Percentiles rank a stretch among this genome's conserved stretches.
phyloP scores from a whole-genome alignment of 352 stramenopile species.

The Phytophthora tentaculata region DNA sequence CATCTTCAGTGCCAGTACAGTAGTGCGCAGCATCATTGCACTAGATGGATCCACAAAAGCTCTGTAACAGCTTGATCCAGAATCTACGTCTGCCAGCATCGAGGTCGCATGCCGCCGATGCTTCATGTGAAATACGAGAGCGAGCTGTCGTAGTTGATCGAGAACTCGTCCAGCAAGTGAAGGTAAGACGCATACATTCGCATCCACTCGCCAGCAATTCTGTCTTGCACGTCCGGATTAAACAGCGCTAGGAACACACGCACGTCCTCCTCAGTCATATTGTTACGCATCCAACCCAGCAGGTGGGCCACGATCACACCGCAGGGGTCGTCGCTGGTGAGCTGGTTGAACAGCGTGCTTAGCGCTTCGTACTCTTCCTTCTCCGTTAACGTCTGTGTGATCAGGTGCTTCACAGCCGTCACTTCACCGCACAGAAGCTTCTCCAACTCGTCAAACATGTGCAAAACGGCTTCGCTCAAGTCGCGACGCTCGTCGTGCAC shows the following conservation, averaged over 20 bases:
- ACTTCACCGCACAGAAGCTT: conserved; percentile 61
- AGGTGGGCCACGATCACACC: conserved; percentile 66
- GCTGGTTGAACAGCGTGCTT: conserved; percentile 64
- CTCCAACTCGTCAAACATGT: conserved; percentile 59
- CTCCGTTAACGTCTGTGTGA: conserved; percentile 59
- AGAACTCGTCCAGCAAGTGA: conserved; percentile 71
- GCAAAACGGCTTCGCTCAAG: conserved; percentile 48
- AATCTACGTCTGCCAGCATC: conserved; percentile 1
- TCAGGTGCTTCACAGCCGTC: conserved; percentile 54
- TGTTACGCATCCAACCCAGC: conserved; percentile 73
- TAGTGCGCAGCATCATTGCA: conserved; percentile 1
- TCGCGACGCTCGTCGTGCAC: conserved; percentile 62
- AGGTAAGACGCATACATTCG: conserved; percentile 68
- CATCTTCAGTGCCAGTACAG: neutral
- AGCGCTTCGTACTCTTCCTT: conserved; percentile 66
- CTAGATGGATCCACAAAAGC: conserved; percentile 2
- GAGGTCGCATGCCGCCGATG: conserved; percentile 6
- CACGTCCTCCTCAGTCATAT: conserved; percentile 55
- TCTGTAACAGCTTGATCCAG: neutral
- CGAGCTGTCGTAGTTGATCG: conserved; percentile 61
- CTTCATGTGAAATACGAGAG: conserved; percentile 73
- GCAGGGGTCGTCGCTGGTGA: conserved; percentile 55
- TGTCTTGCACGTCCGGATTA: conserved; percentile 55
- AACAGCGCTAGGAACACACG: conserved; percentile 62
- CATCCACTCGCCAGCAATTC: conserved; percentile 75